Evolutionary conservation across 2,329 filamentous ascomycete species (phyloP).

Genomic region (Plectosphaerella plurivora): DNA sequence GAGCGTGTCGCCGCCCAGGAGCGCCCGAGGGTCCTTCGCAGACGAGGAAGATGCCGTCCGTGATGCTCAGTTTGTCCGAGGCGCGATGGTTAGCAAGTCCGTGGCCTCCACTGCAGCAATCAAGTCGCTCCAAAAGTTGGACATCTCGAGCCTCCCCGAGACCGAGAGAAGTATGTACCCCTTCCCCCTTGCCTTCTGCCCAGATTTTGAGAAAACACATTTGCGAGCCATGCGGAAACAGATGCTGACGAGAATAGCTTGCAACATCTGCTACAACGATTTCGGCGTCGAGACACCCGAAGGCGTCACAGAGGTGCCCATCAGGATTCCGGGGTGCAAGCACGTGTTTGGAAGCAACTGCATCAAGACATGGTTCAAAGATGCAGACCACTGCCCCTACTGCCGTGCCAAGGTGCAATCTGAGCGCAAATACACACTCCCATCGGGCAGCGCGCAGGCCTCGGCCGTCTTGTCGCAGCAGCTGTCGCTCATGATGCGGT

Average conservation of each 20-base stretch:
- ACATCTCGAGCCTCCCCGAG: conserved; percentile 37
- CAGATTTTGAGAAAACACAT: background rate
- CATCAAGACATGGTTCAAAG: conserved; percentile 62
- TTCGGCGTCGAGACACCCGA: conserved; percentile 54
- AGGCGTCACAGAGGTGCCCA: conserved; percentile 49
- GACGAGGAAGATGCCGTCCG: conserved; percentile 26
- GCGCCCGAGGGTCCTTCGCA: too few relatives aligned
- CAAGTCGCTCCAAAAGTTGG: conserved; percentile 39
- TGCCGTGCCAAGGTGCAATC: conserved; percentile 58
- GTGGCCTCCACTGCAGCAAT: conserved; percentile 45
- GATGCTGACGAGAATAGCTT: conserved; percentile 33
- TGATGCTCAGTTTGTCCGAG: conserved; percentile 41
- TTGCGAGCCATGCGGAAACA: background rate
- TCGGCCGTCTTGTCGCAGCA: too few relatives aligned
- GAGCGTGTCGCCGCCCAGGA: too few relatives aligned
- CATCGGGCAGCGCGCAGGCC: too few relatives aligned
- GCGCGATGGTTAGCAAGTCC: conserved; percentile 35
- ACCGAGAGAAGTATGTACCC: conserved; percentile 41
- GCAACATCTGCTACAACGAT: conserved; percentile 62
- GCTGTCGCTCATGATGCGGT: too few relatives aligned
- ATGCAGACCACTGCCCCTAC: conserved; percentile 60
- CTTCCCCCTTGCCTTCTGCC: background rate
- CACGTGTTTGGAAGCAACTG: conserved; percentile 62
- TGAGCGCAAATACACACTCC: conserved; percentile 21
- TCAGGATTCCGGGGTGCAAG: conserved; percentile 57